A percentile compares a stretch with the other conserved stretches of the same genome.
Evolutionary conservation across 2,329 filamentous ascomycete species (phyloP).

Genomic region (Grosmannia clavigera): DNA sequence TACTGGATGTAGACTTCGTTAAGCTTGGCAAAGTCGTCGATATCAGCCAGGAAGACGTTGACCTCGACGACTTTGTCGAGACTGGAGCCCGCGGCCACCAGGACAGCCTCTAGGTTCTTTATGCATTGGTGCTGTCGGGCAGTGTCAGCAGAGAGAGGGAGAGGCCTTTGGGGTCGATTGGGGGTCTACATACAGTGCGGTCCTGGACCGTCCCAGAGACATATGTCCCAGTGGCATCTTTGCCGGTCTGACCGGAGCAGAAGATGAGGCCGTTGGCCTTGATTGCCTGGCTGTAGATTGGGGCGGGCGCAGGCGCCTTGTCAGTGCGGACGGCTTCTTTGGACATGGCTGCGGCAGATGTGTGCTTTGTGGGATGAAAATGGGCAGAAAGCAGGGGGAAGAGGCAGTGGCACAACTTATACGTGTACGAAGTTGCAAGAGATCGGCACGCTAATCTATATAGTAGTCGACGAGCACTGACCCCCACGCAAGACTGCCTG

Average conservation of each 20-base stretch:
- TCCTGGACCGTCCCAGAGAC: conserved; percentile 52
- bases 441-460: too few relatives aligned
- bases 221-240: conserved; percentile 41
- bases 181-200: conserved; percentile 36
- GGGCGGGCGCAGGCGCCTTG: conserved; percentile 28
- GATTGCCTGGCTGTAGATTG: conserved; percentile 43
- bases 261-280: conserved; percentile 56
- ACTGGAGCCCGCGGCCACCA: conserved; percentile 66
- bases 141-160: background rate
- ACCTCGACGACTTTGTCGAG: conserved; percentile 67
- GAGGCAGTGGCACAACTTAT: background rate
- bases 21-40: conserved; percentile 70
- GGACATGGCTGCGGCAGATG: conserved; percentile 1
- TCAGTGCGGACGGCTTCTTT: conserved; percentile 26
- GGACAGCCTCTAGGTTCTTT: conserved; percentile 71
- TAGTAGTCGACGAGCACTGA: background rate
- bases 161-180: too few relatives aligned
- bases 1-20: conserved; percentile 59
- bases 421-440: too few relatives aligned
- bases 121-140: conserved; percentile 44
- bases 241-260: conserved; percentile 60
- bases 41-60: conserved; percentile 80
- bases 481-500: background rate
- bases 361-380: background rate
- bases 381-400: background rate